Evolutionary conservation across 495 filamentous ascomycete species (phyloP), one percentile per base, ranked within the genome.

Genomic region (Trichoderma reesei): DNA sequence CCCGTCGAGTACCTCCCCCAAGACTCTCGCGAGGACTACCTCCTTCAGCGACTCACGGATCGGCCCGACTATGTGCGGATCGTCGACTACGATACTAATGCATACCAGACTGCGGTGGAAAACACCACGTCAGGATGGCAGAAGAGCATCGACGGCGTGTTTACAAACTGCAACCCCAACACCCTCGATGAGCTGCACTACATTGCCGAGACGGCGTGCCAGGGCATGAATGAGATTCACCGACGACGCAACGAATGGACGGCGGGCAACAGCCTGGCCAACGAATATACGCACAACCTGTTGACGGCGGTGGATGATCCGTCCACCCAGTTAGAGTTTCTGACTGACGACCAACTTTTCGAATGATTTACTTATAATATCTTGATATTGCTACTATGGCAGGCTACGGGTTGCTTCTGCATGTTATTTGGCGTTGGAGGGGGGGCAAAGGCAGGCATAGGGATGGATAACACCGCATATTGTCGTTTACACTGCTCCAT

Each of bases 121-220:
- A 68, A 65, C 51, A 56, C 64, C 33, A 67, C 70, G n/a, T 69
- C 68, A 0, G 41, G 38, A 20, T 70, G 67, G 64, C 67, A 66
- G 59, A 37, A 60, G 20, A 62, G 65, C 38, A 65, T 72, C 67
- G 70, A 72, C 61, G 68, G 65, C 44, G 61, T 64, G 33, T 72
- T 72, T 48, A 61, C 65, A 7, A 70, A 70, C 65, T 68, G 64
- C 63, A 72, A 72, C 61, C 63, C 60, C 34, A 66, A 18, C 41
- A 68, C 70, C 0, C 60, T 71, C 36, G 63, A 64, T 7, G 60
- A 64, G 41, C 65, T 71, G 41, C 66, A 70, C 20, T 16, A 31
- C 18, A 68, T 71, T 59, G 67, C 70, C 13, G 65, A 71, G 36
- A 64, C 26, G 59, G 68, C 69, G 3, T 63, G 64, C 59, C 48